Percentiles rank a stretch among this genome's conserved stretches.
These are phyloP conservation scores for Peronospora tabacina DNA, from an alignment of 352 stramenopile genomes.

Conservation along the genomic window DNA sequence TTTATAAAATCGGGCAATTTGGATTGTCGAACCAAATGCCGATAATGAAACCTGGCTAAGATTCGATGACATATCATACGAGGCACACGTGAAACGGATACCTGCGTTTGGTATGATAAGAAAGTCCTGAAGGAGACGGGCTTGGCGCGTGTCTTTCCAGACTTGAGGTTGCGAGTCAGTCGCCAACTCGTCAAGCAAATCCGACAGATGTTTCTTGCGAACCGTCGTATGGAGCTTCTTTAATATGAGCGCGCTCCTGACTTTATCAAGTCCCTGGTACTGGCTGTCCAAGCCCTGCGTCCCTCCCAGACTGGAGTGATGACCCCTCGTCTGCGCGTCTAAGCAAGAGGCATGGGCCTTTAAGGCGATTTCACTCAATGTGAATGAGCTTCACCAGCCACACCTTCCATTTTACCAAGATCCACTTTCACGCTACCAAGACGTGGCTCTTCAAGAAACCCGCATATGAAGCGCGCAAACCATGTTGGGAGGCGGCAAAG, in stretches of 20 bases:
- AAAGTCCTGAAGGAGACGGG: constrained; percentile 1
- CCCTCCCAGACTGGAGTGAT: neutral
- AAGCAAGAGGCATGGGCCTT: neutral
- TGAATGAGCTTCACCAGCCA: neutral
- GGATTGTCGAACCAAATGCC: neutral
- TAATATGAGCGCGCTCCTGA: neutral
- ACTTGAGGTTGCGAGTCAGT: neutral
- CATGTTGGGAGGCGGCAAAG: neutral
- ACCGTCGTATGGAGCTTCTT: neutral
- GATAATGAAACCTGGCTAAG: neutral
- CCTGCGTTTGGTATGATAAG: neutral
- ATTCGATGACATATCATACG: neutral
- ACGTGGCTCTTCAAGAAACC: neutral
- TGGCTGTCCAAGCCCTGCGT: neutral
- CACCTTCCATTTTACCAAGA: neutral
- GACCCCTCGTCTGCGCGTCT: constrained; percentile 1
- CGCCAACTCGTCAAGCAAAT: neutral
- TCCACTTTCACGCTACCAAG: neutral
- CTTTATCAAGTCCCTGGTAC: neutral
- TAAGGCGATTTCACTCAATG: neutral
- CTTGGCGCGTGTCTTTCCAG: constrained; percentile 1
- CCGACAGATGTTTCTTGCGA: neutral
- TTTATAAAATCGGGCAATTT: constrained; percentile 1
- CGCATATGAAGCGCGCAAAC: neutral
- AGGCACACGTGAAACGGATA: neutral